Percentiles rank a stretch among this genome's conserved stretches.
Evolutionary conservation across 1,284 basidiomycete species (phyloP).

Genomic region (Somion occarium): DNA sequence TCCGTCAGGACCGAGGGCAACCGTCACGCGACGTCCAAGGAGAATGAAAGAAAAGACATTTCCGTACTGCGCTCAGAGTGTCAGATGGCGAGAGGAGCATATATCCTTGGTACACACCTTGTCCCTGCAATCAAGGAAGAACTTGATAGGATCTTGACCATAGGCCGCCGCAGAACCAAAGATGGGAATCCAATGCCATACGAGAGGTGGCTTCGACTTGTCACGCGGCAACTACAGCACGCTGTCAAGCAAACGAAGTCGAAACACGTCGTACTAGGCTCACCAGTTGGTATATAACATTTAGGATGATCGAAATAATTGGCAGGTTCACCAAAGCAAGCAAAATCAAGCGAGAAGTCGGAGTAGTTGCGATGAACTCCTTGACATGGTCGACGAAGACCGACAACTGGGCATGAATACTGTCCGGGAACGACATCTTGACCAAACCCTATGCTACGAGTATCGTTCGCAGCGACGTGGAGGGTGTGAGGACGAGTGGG

Average conservation of each 20-base stretch:
- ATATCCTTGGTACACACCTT: constrained; percentile 55
- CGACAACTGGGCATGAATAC: constrained; percentile 39
- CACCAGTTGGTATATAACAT: constrained; percentile 60
- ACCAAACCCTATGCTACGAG: not conserved
- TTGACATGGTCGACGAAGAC: constrained; percentile 42
- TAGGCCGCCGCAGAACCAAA: constrained; percentile 76
- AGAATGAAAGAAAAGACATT: constrained; percentile 93
- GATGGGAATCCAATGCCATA: constrained; percentile 77
- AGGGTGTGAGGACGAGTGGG: constrained; percentile 8
- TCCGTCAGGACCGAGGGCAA: constrained; percentile 88
- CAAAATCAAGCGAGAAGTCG: constrained; percentile 24
- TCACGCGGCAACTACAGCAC: constrained; percentile 40
- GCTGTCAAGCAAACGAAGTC: not conserved
- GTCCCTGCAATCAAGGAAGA: constrained; percentile 71
- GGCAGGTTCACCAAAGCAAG: constrained; percentile 37
- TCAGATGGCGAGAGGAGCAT: not conserved
- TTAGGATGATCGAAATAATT: constrained; percentile 45
- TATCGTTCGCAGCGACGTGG: not conserved
- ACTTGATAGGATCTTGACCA: constrained; percentile 77
- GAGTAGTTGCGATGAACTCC: constrained; percentile 22
- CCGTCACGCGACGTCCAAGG: constrained; percentile 87
- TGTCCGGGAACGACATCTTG: constrained; percentile 37
- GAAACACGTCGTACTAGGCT: constrained; percentile 18
- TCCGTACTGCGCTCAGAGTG: constrained; percentile 44
- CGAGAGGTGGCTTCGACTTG: constrained; percentile 62